phyloP scores from a whole-genome alignment of 768 basidiomycete genomes.

The Boletus vermiculosoides region DNA sequence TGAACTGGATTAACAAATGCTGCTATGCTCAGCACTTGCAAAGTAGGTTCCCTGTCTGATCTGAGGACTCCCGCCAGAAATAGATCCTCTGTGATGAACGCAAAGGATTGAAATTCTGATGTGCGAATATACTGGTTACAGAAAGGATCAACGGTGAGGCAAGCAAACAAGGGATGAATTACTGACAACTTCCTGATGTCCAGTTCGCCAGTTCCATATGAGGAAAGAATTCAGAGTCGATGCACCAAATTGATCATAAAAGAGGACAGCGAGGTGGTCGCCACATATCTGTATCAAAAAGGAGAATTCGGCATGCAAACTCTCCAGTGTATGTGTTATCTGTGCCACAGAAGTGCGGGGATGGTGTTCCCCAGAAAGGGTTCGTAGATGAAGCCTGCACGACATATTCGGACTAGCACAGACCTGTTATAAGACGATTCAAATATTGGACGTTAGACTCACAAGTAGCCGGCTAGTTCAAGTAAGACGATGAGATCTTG shows the following conservation, averaged over 20 bases:
- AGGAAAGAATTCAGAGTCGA: slow-evolving; percentile 17
- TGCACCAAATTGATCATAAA: slow-evolving; percentile 10
- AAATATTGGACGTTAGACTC: slow-evolving; percentile 4
- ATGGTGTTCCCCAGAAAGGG: slow-evolving; percentile 32
- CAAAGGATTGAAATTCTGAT: slow-evolving; percentile 31
- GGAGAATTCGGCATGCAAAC: slow-evolving; percentile 1
- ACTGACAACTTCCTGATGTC: slow-evolving; percentile 30
- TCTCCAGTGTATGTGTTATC: slow-evolving; percentile 12
- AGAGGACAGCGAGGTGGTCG: slow-evolving; percentile 30
- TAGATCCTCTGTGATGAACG: slow-evolving; percentile 34
- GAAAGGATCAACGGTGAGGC: slow-evolving; percentile 3
- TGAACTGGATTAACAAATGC: neutral
- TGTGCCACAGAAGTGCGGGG: slow-evolving; percentile 15
- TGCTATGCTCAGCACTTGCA: slow-evolving; percentile 23
- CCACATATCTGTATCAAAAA: slow-evolving; percentile 36
- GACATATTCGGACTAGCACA: slow-evolving; percentile 15
- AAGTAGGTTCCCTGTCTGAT: slow-evolving; percentile 1
- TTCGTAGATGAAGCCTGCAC: slow-evolving; percentile 30
- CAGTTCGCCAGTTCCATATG: slow-evolving; percentile 39
- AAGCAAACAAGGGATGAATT: neutral
- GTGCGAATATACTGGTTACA: slow-evolving; percentile 18
- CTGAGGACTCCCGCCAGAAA: slow-evolving; percentile 22
- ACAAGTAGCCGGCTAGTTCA: slow-evolving; percentile 22
- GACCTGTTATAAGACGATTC: neutral
- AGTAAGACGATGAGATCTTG: slow-evolving; percentile 36